Evolutionary conservation across 441 rosid species (phyloP).

Genomic region (Kokia cookei): DNA sequence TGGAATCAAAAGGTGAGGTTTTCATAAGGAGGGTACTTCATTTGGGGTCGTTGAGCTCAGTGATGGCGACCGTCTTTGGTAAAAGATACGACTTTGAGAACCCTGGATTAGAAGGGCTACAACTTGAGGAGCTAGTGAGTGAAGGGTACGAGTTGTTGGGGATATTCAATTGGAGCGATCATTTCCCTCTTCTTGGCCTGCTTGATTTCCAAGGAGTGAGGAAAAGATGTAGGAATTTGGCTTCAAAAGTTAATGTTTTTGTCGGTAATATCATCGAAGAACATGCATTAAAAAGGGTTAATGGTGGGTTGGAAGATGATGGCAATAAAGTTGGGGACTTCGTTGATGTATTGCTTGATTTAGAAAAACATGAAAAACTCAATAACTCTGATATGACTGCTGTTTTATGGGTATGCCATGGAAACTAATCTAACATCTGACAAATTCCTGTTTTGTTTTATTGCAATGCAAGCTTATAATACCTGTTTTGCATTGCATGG

Average conservation of each 20-base stretch:
- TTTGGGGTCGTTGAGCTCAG: constrained; percentile 63
- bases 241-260: constrained; percentile 41
- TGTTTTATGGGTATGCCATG: constrained; percentile 63
- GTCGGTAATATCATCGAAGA: constrained; percentile 53
- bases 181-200: constrained; percentile 58
- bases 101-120: constrained; percentile 1
- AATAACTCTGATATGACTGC: constrained; percentile 68
- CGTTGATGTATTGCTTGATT: constrained; percentile 66
- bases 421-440: neutral
- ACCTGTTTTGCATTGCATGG: neutral
- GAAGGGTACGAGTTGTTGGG: constrained; percentile 73
- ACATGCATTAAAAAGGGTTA: constrained; percentile 26
- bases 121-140: constrained; percentile 55
- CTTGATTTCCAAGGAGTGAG: constrained; percentile 71
- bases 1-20: constrained; percentile 31
- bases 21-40: constrained; percentile 46
- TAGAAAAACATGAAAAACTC: constrained; percentile 48
- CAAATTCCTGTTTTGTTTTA: neutral
- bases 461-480: neutral
- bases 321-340: constrained; percentile 32
- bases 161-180: constrained; percentile 76
- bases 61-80: constrained; percentile 68
- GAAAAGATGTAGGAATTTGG: constrained; percentile 50
- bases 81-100: constrained; percentile 39
- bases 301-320: neutral